A percentile compares a stretch with the other conserved stretches of the same genome.
phyloP scores from a whole-genome alignment of 2,329 filamentous ascomycete species.

The Pseudogymnoascus sp. region DNA sequence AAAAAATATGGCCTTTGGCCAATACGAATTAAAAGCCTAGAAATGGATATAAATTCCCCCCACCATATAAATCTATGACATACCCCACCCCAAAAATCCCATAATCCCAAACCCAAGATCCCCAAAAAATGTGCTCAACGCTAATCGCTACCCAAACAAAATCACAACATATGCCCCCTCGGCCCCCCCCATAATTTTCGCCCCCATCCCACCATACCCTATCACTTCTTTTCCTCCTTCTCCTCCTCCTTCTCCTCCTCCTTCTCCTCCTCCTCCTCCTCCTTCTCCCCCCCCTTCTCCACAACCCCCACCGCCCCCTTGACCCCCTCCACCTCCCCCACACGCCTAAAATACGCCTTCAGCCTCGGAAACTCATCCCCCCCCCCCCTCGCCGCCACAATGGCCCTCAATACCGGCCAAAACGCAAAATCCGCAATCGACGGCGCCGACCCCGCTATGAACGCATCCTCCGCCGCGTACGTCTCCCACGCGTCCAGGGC shows the following conservation, averaged over 20 bases:
- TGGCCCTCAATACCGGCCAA: slow-evolving; percentile 45
- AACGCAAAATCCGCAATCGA: slow-evolving; percentile 47
- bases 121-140: neutral
- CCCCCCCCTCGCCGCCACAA: slow-evolving; percentile 30
- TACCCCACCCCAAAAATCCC: neutral
- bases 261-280: neutral
- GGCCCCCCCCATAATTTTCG: neutral
- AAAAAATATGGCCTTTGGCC: neutral
- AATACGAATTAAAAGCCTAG: neutral
- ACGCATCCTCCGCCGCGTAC: slow-evolving; percentile 23
- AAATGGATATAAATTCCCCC: neutral
- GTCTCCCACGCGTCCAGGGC: slow-evolving; percentile 26
- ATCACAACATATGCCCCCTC: neutral
- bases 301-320: neutral
- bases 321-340: slow-evolving; percentile 11
- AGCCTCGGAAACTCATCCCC: slow-evolving; percentile 26
- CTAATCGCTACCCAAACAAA: neutral
- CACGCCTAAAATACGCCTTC: slow-evolving; percentile 15
- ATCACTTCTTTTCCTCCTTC: neutral
- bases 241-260: neutral
- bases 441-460: slow-evolving; percentile 36
- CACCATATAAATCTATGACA: neutral
- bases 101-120: neutral
- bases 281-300: neutral
- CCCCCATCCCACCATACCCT: neutral